These are phyloP conservation scores for Starmerella vitae DNA, from an alignment of 805 yeast species.

Conservation along the genomic window DNA sequence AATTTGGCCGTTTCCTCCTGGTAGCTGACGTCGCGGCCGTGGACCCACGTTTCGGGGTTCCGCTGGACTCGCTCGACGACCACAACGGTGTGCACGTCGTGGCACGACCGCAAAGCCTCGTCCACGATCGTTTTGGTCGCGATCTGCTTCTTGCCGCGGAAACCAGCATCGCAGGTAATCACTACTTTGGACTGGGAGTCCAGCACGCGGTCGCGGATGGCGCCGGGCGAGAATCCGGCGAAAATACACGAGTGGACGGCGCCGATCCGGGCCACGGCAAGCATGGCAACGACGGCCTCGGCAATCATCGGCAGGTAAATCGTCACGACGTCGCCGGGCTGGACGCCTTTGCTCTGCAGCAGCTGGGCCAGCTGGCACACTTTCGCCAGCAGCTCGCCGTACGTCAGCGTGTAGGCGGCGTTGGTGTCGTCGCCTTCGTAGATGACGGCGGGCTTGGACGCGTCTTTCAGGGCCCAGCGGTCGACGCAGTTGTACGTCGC, in stretches of 20 bases:
- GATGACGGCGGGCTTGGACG: slow-evolving; percentile 54
- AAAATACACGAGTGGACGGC: slow-evolving; percentile 93
- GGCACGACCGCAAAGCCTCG: slow-evolving; percentile 70
- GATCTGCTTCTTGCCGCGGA: slow-evolving; percentile 76
- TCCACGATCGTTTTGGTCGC: slow-evolving; percentile 90
- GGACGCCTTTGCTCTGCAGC: slow-evolving; percentile 70
- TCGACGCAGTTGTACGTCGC: slow-evolving; percentile 92
- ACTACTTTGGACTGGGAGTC: slow-evolving; percentile 79
- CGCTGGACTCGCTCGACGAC: slow-evolving; percentile 82
- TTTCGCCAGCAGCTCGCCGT: slow-evolving; percentile 70
- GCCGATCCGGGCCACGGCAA: slow-evolving; percentile 87
- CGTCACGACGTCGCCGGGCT: slow-evolving; percentile 92
- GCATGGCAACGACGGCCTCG: slow-evolving; percentile 84
- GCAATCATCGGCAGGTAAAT: slow-evolving; percentile 97
- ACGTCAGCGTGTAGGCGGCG: slow-evolving; percentile 62
- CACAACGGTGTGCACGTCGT: slow-evolving; percentile 60
- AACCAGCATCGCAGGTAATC: slow-evolving; percentile 89
- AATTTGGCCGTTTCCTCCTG: slow-evolving; percentile 73
- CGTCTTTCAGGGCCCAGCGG: slow-evolving; percentile 80
- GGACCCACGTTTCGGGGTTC: slow-evolving; percentile 33
- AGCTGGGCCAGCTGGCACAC: slow-evolving; percentile 81
- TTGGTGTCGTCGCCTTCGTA: slow-evolving; percentile 89
- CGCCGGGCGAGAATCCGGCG: slow-evolving; percentile 93
- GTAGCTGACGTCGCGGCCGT: slow-evolving; percentile 90
- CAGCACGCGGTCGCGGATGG: slow-evolving; percentile 75